These are phyloP conservation scores for Chenopodium quinoa DNA, from an alignment of 148 eudicot genomes.

Conservation along the genomic window DNA sequence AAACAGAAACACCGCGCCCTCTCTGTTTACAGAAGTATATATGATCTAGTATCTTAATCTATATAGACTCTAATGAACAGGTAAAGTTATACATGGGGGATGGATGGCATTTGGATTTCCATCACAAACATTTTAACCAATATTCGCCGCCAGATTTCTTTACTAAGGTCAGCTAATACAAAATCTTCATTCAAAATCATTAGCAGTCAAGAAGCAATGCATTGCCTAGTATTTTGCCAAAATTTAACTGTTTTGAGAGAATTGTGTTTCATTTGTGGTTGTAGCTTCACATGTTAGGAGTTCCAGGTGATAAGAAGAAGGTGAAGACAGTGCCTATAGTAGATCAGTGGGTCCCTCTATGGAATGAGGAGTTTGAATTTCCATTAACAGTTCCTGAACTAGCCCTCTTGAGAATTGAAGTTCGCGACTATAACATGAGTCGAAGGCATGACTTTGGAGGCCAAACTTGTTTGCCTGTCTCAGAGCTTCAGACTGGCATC, in stretches of 20 bases:
- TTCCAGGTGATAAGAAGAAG: constrained; percentile 44
- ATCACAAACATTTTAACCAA: constrained; percentile 42
- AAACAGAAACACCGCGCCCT: not conserved
- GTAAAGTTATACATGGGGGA: constrained; percentile 64
- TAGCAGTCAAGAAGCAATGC: not conserved
- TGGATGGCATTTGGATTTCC: constrained; percentile 67
- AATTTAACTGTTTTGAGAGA: not conserved
- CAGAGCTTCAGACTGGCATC: constrained; percentile 48
- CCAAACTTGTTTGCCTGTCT: constrained; percentile 61
- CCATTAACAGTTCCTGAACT: constrained; percentile 53
- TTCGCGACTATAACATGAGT: constrained; percentile 38
- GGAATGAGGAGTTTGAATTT: constrained; percentile 62
- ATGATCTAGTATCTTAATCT: not conserved
- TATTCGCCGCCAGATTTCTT: constrained; percentile 81
- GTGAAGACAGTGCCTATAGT: constrained; percentile 37
- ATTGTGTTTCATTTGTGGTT: constrained; percentile 8
- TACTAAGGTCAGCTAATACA: constrained; percentile 41
- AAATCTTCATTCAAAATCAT: not conserved
- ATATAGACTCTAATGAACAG: constrained; percentile 27
- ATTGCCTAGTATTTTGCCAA: not conserved
- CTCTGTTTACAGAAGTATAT: not conserved
- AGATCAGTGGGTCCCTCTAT: constrained; percentile 61
- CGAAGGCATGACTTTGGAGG: constrained; percentile 55
- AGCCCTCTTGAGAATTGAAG: constrained; percentile 55
- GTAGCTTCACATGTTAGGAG: constrained; percentile 63